A percentile compares a stretch with the other conserved stretches of the same genome.
Evolutionary conservation across 306 rosid genomes (phyloP).

Genomic region (Ormosia semicastrata): DNA sequence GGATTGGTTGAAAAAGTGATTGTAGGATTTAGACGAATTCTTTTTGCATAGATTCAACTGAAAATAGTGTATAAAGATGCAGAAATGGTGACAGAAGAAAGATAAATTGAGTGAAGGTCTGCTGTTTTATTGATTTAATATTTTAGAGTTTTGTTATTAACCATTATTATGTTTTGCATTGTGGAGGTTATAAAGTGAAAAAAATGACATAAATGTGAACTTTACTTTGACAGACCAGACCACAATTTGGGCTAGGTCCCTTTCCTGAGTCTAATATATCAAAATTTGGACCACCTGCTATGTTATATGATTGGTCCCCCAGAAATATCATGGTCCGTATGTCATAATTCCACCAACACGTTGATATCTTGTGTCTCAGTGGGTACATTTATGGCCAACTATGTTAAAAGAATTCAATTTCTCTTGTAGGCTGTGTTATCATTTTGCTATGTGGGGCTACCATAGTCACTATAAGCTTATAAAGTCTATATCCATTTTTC

Average conservation of each 20-base stretch:
- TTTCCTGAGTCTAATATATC: constrained; percentile 37
- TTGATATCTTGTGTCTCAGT: constrained; percentile 68
- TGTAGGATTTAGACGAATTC: constrained; percentile 16
- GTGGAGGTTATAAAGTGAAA: constrained; percentile 41
- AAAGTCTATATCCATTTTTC: constrained; percentile 22
- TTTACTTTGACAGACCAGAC: constrained; percentile 36
- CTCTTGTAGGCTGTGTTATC: constrained; percentile 22
- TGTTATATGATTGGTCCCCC: constrained; percentile 68
- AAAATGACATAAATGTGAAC: constrained; percentile 28
- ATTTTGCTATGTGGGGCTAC: constrained; percentile 36
- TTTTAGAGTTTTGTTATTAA: background rate
- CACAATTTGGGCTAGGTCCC: constrained; percentile 41
- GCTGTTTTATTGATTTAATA: constrained; percentile 8
- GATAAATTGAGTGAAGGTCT: constrained; percentile 2
- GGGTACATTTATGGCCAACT: constrained; percentile 66
- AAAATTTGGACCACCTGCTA: constrained; percentile 56
- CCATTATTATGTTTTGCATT: constrained; percentile 29
- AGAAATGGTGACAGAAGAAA: background rate
- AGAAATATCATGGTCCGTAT: constrained; percentile 59
- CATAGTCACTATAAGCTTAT: constrained; percentile 14
- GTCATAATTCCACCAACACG: constrained; percentile 72
- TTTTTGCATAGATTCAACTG: background rate
- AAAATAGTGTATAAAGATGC: background rate
- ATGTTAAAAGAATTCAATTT: constrained; percentile 38
- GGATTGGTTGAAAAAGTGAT: background rate